Evolutionary conservation across 1,284 basidiomycete species (phyloP), one percentile per base, ranked within the genome.

Genomic region (Xerocomus cyaneibrunnescens): DNA sequence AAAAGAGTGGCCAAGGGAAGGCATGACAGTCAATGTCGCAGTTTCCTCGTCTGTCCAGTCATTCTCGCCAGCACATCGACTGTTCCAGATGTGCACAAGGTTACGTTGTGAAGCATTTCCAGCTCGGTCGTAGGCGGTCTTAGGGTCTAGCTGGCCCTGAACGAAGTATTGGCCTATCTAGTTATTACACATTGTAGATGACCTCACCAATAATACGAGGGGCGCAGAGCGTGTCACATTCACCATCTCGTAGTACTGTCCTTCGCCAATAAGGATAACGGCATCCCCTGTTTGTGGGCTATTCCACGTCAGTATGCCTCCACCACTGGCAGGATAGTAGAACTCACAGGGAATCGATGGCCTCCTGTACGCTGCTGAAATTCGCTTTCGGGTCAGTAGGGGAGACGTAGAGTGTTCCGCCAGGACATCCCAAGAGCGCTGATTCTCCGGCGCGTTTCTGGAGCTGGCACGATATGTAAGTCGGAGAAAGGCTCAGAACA

Each of bases 191-290:
- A 27, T 19, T 16, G 17, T 16, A 35, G 6, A 36, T 16, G 13
- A 6, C 1, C 50, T 49, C 57, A 81, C 82, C 30, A 87, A 70
- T 10, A 87, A 66, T 0, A 77, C 83, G 19, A 85, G 60, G n/a
- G 83, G 78, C 0, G 68, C 79, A 45, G 66, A 67, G 30, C 81
- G 71, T 1, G 81, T 79, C 16, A 87, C 69, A 45, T 82, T 84
- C 4, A 87, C 62, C 0, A 73, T 76, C 63, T 86, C 85, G 39
- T 77, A 76, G 57, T 87, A 87, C 45, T 78, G 71, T n/a, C 85
- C 85, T 46, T 72, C 71, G 3, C 75, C 83, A 36, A 87, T 73
- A n/a, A 87, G 74, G 37, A 87, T 82, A 12, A 68, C 69, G 0
- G 74, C 76, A 7, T 57, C 34, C 6, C 72, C 74, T 17, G 66